Percentiles rank a stretch among this genome's conserved stretches.
Conservation (phyloP, 257 asterid species). For the Gardenia jasminoides region DNA sequence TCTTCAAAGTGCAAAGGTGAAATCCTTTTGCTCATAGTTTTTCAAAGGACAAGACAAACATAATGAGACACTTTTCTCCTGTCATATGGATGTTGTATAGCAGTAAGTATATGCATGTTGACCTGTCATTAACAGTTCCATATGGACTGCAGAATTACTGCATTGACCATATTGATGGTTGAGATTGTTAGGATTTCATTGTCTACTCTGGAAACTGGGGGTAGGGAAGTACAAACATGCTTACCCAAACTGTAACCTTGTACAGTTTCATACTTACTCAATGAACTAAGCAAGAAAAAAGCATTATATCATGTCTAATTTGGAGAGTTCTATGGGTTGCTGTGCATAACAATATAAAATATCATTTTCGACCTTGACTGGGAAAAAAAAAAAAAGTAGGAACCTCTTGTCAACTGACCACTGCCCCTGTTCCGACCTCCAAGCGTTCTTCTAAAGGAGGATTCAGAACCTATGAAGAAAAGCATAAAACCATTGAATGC, state of each 20-base stretch:
- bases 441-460: constrained; percentile 44
- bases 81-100: background rate
- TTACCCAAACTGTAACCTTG: background rate
- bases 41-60: too few species aligned
- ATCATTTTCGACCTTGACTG: constrained; percentile 1
- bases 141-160: background rate
- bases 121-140: background rate
- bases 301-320: background rate
- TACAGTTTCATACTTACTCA: background rate
- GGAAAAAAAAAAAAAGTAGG: constrained; percentile 13
- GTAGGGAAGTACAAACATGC: background rate
- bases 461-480: constrained; percentile 43
- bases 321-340: background rate
- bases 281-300: background rate
- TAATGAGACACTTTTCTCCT: background rate
- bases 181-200: background rate
- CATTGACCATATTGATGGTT: background rate
- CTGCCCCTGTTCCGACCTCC: constrained; percentile 35
- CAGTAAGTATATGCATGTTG: background rate
- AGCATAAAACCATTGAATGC: constrained; percentile 14
- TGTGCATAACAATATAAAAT: background rate
- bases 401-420: constrained; percentile 32
- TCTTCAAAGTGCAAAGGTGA: background rate
- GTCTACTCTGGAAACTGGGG: too few species aligned
- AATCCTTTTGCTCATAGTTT: background rate